These are phyloP conservation scores for Erysimum cheiranthoides DNA, from an alignment of 345 rosid genomes.

Conservation along the genomic window DNA sequence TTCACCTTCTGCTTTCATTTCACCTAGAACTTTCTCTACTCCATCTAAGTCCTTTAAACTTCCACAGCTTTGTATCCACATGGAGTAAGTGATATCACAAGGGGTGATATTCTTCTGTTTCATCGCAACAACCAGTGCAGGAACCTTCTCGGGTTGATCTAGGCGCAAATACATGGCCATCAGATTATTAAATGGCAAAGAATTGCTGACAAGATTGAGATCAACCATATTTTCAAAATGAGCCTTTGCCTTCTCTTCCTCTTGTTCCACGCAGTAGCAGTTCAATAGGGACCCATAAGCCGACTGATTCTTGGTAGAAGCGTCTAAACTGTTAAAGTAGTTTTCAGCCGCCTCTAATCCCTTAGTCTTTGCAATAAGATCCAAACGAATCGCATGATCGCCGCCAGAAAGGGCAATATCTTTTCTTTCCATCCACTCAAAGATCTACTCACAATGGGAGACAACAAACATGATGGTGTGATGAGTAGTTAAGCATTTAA, in stretches of 20 bases:
- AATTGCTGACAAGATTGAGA: conserved; percentile 44
- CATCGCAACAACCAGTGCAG: conserved; percentile 55
- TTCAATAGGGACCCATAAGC: conserved; percentile 68
- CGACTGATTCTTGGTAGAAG: conserved; percentile 42
- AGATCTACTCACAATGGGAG: conserved; percentile 49
- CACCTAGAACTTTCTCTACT: conserved; percentile 44
- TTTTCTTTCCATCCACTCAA: conserved; percentile 86
- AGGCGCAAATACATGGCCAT: conserved; percentile 60
- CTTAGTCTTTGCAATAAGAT: conserved; percentile 64
- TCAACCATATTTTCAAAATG: conserved; percentile 64
- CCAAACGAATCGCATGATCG: conserved; percentile 61
- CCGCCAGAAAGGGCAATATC: conserved; percentile 48
- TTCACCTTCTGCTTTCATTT: conserved; percentile 47
- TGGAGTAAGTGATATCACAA: conserved; percentile 43
- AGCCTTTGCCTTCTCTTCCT: conserved; percentile 59
- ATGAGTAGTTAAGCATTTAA: not conserved
- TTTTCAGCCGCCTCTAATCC: conserved; percentile 69
- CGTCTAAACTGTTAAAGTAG: conserved; percentile 54
- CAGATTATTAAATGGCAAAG: conserved; percentile 62
- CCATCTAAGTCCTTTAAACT: conserved; percentile 55
- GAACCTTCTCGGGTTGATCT: conserved; percentile 67
- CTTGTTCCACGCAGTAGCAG: conserved; percentile 60
- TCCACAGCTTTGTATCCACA: conserved; percentile 70
- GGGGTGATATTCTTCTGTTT: conserved; percentile 52
- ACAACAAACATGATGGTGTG: not conserved